phyloP scores from a whole-genome alignment of 495 filamentous ascomycete species.

The Cetradonia linearis region DNA sequence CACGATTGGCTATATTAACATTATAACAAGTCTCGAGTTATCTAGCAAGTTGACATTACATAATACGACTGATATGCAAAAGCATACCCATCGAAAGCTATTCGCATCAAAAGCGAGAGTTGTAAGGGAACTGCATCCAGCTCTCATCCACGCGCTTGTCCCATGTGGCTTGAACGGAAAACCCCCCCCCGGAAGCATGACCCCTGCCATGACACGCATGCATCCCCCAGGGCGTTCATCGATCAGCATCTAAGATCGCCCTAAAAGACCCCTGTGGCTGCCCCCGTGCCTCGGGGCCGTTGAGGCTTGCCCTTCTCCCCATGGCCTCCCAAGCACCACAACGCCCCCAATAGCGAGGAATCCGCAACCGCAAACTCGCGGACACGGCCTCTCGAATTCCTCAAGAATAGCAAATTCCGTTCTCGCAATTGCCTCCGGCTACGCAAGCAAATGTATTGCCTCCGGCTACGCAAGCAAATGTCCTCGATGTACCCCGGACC shows the following conservation, averaged over 20 bases:
- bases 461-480: constrained; percentile 24
- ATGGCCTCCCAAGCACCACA: not conserved
- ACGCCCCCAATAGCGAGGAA: constrained; percentile 2
- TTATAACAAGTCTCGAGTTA: too few species aligned
- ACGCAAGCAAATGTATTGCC: constrained; percentile 28
- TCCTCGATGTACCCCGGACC: constrained; percentile 38
- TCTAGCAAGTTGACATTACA: too few species aligned
- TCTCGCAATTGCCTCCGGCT: constrained; percentile 10
- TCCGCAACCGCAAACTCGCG: constrained; percentile 35
- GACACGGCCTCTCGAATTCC: constrained; percentile 39
- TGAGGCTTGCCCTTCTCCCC: not conserved
- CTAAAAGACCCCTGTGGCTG: not conserved
- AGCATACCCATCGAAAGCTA: too few species aligned
- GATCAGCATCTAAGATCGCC: not conserved
- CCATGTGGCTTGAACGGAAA: not conserved
- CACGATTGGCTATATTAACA: too few species aligned
- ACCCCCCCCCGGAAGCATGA: not conserved
- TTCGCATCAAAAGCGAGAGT: not conserved
- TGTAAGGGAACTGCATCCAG: not conserved
- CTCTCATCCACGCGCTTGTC: not conserved
- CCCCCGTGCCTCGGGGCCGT: not conserved
- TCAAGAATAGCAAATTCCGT: constrained; percentile 33
- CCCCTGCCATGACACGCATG: not conserved
- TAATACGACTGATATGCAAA: too few species aligned
- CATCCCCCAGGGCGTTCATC: not conserved